Evolutionary conservation across 2,329 filamentous ascomycete species (phyloP), one percentile per base, ranked within the genome.

Genomic region (Fusarium newnesense): DNA sequence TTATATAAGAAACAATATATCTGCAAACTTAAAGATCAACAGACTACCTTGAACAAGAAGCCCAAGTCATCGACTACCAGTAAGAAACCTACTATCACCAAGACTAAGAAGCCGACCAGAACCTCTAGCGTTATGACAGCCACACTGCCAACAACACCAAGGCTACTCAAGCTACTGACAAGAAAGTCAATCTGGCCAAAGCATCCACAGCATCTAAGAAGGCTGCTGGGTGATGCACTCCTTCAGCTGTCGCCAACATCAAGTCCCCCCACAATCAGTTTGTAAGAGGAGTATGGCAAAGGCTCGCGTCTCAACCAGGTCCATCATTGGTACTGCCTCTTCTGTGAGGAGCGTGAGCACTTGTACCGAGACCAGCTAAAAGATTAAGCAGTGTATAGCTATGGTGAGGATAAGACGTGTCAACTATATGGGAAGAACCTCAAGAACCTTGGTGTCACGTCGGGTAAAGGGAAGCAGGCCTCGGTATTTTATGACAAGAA

Each of bases 311-410:
- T 37, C 42, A 0, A 21, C 53, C 7, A 64, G 18, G 3, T 54
- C 21, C 7, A n/a, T 44, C 4, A 49, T 64, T 1, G 26, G 36
- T 1, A 64, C 15, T 4, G 39, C 24, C 1, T 18, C 19, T 1
- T 40, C 26, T 1, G n/a, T 42, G 0, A 69, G 54, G 24, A 42
- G 10, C 9, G 30, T 44, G 7, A 10, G 16, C 9, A 39, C 47
- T 24, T 70, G 60, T 13, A 54, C 47, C 4, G 26, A 57, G 8
- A 43, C n/a, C 0, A 65, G 66, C 5, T 8, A 60, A 2, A 65
- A 69, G 34, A 69, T 36, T 9, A 32, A 13, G 16, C 40, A 60
- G 16, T 69, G 67, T 21, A 9, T 59, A 15, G 39, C 2, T 53
- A 53, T 7, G 19, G 19, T 7, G 50, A 53, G 7, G 34, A 53